Conservation (phyloP, 164 flowering plant species). For the Annona squamosa region DNA sequence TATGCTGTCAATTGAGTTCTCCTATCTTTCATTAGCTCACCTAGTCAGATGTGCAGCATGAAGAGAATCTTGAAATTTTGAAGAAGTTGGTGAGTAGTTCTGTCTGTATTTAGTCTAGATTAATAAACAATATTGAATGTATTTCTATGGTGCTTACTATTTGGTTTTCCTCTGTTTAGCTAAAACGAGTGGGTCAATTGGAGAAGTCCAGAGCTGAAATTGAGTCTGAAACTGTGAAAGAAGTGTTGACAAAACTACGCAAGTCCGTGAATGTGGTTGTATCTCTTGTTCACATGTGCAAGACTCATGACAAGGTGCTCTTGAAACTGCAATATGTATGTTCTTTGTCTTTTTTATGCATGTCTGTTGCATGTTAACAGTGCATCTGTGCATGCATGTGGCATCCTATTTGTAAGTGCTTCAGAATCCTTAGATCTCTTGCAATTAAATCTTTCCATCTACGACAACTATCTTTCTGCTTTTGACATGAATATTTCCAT, state of each 20-base stretch:
- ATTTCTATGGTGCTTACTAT: not conserved
- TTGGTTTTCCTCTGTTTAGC: constrained; percentile 30
- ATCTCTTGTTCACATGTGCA: constrained; percentile 64
- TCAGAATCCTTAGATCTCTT: not conserved
- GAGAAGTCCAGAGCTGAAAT: constrained; percentile 31
- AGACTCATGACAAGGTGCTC: constrained; percentile 58
- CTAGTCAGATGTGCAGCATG: constrained; percentile 54
- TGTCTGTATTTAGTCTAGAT: not conserved
- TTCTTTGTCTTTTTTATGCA: constrained; percentile 28
- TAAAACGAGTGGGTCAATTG: constrained; percentile 38
- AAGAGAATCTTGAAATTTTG: constrained; percentile 51
- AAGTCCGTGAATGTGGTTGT: constrained; percentile 64
- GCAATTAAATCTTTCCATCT: too few species aligned
- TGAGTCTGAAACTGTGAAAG: constrained; percentile 32
- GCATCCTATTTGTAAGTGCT: not conserved
- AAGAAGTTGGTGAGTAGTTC: constrained; percentile 51
- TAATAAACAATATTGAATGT: not conserved
- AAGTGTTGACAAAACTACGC: constrained; percentile 33
- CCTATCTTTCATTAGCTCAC: not conserved
- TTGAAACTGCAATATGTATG: not conserved
- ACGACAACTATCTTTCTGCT: too few species aligned
- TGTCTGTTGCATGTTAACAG: constrained; percentile 7
- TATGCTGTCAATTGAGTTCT: not conserved
- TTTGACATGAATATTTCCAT: too few species aligned
- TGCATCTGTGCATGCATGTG: not conserved